These are phyloP conservation scores for Aspergillus vadensis DNA, from an alignment of 2,329 filamentous ascomycete genomes.

Conservation along the genomic window DNA sequence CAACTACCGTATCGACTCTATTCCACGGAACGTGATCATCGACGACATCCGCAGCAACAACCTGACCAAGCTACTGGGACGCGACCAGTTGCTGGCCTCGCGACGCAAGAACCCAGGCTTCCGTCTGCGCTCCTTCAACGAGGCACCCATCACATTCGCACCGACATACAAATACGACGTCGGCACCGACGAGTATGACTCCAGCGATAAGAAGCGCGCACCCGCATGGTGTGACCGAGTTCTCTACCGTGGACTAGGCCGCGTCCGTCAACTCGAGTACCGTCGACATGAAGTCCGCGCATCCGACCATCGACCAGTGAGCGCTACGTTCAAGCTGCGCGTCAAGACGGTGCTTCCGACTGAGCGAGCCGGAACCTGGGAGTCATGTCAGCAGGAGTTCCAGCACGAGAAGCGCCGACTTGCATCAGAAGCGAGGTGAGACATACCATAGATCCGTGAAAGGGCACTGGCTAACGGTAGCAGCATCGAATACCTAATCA, in stretches of 20 bases:
- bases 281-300: conserved; percentile 83
- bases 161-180: conserved; percentile 99
- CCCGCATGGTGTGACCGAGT: conserved; percentile 97
- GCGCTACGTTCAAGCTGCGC: conserved; percentile 76
- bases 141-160: conserved; percentile 85
- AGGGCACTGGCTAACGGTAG: conserved; percentile 10
- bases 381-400: conserved; percentile 73
- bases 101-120: conserved; percentile 88
- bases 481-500: conserved; percentile 66
- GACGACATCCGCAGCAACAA: conserved; percentile 80
- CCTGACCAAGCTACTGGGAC: conserved; percentile 80
- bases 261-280: conserved; percentile 87
- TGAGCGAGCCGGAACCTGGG: conserved; percentile 67
- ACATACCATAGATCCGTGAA: background rate
- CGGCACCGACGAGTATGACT: conserved; percentile 89
- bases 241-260: conserved; percentile 78
- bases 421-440: conserved; percentile 72
- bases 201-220: conserved; percentile 88
- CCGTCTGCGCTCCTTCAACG: conserved; percentile 83
- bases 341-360: conserved; percentile 78
- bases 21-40: conserved; percentile 90
- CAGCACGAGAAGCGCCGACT: conserved; percentile 70
- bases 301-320: conserved; percentile 92
- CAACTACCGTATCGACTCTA: conserved; percentile 97
- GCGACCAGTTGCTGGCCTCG: conserved; percentile 89